Conservation (phyloP, 768 basidiomycete species). For the Erythrobasidium yunnanense region DNA sequence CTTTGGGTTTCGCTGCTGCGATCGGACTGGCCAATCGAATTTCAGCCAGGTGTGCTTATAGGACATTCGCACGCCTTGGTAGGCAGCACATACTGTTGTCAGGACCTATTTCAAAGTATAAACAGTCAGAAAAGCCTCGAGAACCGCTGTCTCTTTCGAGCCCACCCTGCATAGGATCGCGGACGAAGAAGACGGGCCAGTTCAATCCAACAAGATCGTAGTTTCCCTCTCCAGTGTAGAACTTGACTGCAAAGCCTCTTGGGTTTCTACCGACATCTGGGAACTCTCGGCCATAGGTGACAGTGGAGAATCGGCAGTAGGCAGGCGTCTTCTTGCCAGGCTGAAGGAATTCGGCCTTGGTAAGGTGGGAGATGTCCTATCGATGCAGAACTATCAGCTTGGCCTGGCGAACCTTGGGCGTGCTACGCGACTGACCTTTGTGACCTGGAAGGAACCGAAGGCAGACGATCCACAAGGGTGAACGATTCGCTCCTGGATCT, state of each 20-base stretch:
- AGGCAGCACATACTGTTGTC: slow-evolving; percentile 9
- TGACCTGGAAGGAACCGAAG: slow-evolving; percentile 39
- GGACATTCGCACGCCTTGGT: neutral
- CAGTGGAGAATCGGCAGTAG: slow-evolving; percentile 39
- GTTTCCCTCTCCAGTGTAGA: slow-evolving; percentile 74
- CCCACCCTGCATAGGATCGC: slow-evolving; percentile 67
- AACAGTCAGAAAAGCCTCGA: no score
- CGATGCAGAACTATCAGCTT: no score
- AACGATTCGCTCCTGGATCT: slow-evolving; percentile 40
- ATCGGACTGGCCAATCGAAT: slow-evolving; percentile 27
- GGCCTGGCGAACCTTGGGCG: no score
- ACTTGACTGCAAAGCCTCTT: slow-evolving; percentile 71
- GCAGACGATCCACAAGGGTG: slow-evolving; percentile 39
- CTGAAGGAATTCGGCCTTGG: slow-evolving; percentile 39
- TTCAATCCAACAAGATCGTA: slow-evolving; percentile 65
- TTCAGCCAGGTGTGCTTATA: neutral
- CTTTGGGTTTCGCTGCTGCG: slow-evolving; percentile 40
- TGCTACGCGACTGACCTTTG: slow-evolving; percentile 31
- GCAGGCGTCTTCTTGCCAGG: slow-evolving; percentile 37
- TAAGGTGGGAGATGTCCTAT: slow-evolving; percentile 37
- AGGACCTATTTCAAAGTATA: no score
- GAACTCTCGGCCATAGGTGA: slow-evolving; percentile 36
- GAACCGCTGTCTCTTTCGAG: no score
- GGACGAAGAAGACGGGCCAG: slow-evolving; percentile 72
- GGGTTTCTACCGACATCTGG: slow-evolving; percentile 63